Evolutionary conservation across 805 yeast genomes (phyloP), one percentile per base, ranked within the genome.

Genomic region (Yamadazyma philogaea): DNA sequence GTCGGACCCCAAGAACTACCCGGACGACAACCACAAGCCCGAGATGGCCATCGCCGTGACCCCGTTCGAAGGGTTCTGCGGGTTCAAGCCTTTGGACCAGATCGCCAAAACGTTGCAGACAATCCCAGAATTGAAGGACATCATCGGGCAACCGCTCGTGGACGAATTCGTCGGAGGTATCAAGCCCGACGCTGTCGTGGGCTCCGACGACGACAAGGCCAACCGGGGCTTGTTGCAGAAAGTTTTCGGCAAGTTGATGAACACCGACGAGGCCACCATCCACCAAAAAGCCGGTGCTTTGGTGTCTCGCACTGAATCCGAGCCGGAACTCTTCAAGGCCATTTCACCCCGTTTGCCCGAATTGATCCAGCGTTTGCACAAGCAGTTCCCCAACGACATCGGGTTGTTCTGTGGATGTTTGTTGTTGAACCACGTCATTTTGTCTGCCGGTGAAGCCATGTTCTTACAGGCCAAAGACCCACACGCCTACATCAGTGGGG

Each of bases 21-120:
- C 98, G 3, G 99, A 93, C 68, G 95, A 84, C 63, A 93, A 93
- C 72, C 99, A 93, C 69, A 93, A 93, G 72, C 99, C 99, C n/a
- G 99, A 93, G 66, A 93, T 93, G 99, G 98, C 99, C 39, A 80
- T 93, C 58, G 99, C 99, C 7, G 82, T 93, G 41, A 90, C 98
- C 17, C 87, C 80, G 47, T 93, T 93, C 56, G 98, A 93, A 71
- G 98, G 97, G 0, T 91, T 93, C 68, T 93, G 99, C 67, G 99
- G 99, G 0, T 93, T 93, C 73, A 84, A 93, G 61, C 99, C 99
- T 16, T 77, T 90, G 56, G 75, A 72, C 27, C 84, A 89, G 66
- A 77, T 93, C 52, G 82, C 82, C 37, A 70, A 70, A 34, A 81
- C 87, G 48, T 74, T 93, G 55, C 59, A 73, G 45, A 76, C 77